phyloP scores from a whole-genome alignment of 345 rosid species.

The Corchorus capsularis region DNA sequence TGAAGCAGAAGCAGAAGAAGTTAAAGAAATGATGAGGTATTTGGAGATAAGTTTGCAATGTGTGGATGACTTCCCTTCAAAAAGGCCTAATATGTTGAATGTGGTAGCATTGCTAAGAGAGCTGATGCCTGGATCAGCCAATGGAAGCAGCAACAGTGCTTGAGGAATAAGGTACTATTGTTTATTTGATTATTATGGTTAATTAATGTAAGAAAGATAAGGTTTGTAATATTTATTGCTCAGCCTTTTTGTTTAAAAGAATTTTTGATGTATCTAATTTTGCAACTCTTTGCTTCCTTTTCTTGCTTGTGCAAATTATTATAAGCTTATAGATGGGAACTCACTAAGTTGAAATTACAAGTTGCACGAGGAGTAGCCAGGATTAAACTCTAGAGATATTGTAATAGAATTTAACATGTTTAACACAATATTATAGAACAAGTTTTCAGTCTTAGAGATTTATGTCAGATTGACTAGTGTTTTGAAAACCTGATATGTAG shows the following conservation, averaged over 20 bases:
- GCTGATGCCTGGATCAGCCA: slow-evolving; percentile 59
- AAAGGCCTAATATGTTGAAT: slow-evolving; percentile 85
- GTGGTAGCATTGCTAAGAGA: slow-evolving; percentile 86
- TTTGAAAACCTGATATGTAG: neutral
- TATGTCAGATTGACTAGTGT: neutral
- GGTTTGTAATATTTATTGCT: slow-evolving; percentile 28
- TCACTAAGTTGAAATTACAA: neutral
- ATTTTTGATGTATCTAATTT: slow-evolving; percentile 36
- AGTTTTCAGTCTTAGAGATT: neutral
- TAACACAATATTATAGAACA: neutral
- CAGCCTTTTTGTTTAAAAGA: neutral
- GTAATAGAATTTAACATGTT: neutral
- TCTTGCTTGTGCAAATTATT: slow-evolving; percentile 10
- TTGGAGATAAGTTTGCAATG: slow-evolving; percentile 81
- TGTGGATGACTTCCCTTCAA: slow-evolving; percentile 87
- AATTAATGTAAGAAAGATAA: slow-evolving; percentile 25
- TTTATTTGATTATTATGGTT: slow-evolving; percentile 22
- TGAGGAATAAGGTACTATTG: slow-evolving; percentile 29
- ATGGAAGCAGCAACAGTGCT: slow-evolving; percentile 65
- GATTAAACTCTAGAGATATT: neutral
- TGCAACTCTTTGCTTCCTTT: slow-evolving; percentile 20
- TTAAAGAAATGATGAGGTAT: slow-evolving; percentile 83
- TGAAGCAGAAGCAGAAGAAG: slow-evolving; percentile 55
- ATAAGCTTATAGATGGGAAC: neutral
- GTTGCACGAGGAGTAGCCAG: neutral